Percentiles rank a stretch among this genome's conserved stretches.
phyloP scores from a whole-genome alignment of 352 stramenopile species.

The Phytophthora pseudosyringae region DNA sequence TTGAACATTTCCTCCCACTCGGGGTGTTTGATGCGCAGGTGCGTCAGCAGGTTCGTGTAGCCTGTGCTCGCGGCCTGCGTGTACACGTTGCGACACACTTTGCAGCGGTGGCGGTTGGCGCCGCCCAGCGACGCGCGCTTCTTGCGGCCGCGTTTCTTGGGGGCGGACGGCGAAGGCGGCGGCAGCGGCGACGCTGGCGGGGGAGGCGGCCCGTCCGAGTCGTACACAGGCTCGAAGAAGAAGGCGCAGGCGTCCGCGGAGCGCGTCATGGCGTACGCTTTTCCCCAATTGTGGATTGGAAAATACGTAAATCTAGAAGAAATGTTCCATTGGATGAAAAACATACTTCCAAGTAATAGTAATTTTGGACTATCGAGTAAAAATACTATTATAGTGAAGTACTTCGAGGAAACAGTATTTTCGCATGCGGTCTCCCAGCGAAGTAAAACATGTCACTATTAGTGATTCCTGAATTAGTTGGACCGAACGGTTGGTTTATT shows the following conservation, averaged over 20 bases:
- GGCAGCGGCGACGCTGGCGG: background rate
- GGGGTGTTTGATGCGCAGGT: slow-evolving; percentile 47
- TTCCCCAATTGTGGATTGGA: slow-evolving; percentile 11
- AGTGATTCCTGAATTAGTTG: too few species aligned
- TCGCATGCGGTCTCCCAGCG: too few species aligned
- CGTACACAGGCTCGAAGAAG: slow-evolving; percentile 47
- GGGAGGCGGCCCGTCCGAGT: slow-evolving; percentile 1
- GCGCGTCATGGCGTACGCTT: slow-evolving; percentile 12
- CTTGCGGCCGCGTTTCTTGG: slow-evolving; percentile 33
- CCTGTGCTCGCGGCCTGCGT: slow-evolving; percentile 39
- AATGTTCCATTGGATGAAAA: slow-evolving; percentile 11
- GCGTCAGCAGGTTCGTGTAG: slow-evolving; percentile 50
- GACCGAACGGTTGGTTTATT: too few species aligned
- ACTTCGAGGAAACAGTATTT: too few species aligned
- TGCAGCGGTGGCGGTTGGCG: slow-evolving; percentile 43
- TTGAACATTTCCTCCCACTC: slow-evolving; percentile 38
- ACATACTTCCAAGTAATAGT: background rate
- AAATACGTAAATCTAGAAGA: slow-evolving; percentile 28
- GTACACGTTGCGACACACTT: slow-evolving; percentile 42
- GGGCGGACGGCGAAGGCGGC: background rate
- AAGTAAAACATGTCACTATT: too few species aligned
- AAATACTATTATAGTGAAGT: background rate
- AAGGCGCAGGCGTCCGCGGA: slow-evolving; percentile 40
- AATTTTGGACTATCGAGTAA: background rate
- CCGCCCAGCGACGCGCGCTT: slow-evolving; percentile 17